A percentile compares a stretch with the other conserved stretches of the same genome.
Evolutionary conservation across 805 yeast genomes (phyloP).

Genomic region (Saccharomycopsis amapae): DNA sequence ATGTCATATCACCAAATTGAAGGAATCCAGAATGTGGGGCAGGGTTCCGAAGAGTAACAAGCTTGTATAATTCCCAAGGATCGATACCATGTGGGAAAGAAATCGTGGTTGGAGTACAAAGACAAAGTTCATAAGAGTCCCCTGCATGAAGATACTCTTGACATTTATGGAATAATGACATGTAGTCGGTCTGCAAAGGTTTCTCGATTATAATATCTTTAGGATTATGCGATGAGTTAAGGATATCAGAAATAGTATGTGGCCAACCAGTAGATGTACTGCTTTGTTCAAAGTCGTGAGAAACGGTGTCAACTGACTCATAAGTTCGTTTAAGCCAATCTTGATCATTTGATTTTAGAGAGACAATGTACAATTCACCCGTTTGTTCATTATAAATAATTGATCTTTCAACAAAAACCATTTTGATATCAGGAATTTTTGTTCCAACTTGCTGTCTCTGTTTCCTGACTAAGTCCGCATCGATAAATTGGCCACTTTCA

Average conservation of each 20-base stretch:
- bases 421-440: slow-evolving; percentile 59
- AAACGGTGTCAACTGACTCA: slow-evolving; percentile 10
- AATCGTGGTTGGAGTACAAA: slow-evolving; percentile 69
- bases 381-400: slow-evolving; percentile 46
- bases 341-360: slow-evolving; percentile 38
- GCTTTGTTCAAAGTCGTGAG: slow-evolving; percentile 20
- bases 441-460: neutral
- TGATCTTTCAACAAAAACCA: slow-evolving; percentile 62
- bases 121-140: slow-evolving; percentile 74
- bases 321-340: slow-evolving; percentile 31
- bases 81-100: slow-evolving; percentile 39
- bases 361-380: slow-evolving; percentile 42
- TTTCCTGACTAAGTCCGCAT: neutral
- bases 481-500: slow-evolving; percentile 65
- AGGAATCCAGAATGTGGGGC: slow-evolving; percentile 87
- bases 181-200: slow-evolving; percentile 52
- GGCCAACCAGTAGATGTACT: neutral
- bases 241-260: neutral
- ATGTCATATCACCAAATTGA: slow-evolving; percentile 50
- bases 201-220: slow-evolving; percentile 26
- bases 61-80: slow-evolving; percentile 78
- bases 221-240: neutral
- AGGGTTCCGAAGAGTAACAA: slow-evolving; percentile 67
- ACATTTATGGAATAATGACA: slow-evolving; percentile 49
- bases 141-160: slow-evolving; percentile 47